Evolutionary conservation across 768 basidiomycete genomes (phyloP).

Genomic region (Tylopilus plumbeoviolaceoides): DNA sequence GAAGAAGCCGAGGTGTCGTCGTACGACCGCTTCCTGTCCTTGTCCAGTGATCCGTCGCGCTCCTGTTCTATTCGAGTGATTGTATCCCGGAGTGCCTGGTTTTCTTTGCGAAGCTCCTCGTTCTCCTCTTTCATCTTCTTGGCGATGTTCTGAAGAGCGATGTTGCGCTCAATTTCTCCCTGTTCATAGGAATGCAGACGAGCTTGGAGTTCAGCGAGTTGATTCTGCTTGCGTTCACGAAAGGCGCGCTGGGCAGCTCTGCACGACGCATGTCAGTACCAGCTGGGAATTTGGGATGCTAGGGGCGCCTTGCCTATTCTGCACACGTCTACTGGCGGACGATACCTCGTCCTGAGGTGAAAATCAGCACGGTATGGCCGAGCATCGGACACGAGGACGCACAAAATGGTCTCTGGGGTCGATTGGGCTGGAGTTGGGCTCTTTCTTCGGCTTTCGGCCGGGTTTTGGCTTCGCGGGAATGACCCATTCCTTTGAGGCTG

Average conservation of each 20-base stretch:
- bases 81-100: conserved; percentile 52
- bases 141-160: conserved; percentile 77
- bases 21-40: conserved; percentile 56
- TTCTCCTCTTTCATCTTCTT: conserved; percentile 88
- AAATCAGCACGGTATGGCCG: conserved; percentile 5
- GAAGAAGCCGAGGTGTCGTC: conserved; percentile 45
- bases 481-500: conserved; percentile 89
- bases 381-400: conserved; percentile 18
- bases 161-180: conserved; percentile 85
- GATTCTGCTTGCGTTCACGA: conserved; percentile 84
- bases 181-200: conserved; percentile 83
- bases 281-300: background rate
- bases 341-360: conserved; percentile 39
- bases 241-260: conserved; percentile 90
- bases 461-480: conserved; percentile 85
- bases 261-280: conserved; percentile 11
- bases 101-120: conserved; percentile 67
- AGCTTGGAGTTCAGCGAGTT: conserved; percentile 83
- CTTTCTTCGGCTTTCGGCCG: conserved; percentile 84
- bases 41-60: conserved; percentile 26
- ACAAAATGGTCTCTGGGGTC: conserved; percentile 46
- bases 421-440: conserved; percentile 28
- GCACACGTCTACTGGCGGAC: conserved; percentile 62
- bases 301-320: conserved; percentile 55
- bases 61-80: conserved; percentile 41